Base-by-base conservation (phyloP, 2,329 filamentous ascomycete species). In the Apiospora saccharicola region DNA sequence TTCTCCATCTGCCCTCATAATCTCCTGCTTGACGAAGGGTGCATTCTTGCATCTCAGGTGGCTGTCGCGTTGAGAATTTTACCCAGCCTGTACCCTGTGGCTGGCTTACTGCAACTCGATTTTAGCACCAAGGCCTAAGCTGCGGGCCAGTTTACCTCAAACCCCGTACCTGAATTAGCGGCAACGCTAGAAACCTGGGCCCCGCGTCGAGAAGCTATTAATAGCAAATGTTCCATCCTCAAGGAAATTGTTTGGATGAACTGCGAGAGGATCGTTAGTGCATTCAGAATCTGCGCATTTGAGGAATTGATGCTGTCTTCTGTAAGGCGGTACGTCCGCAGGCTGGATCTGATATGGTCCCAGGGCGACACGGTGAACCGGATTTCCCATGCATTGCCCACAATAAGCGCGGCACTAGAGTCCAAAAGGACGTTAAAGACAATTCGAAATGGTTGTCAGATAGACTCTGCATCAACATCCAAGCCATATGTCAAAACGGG, bases 121-220 rank as follows among this genome's bases (percentile, higher is more conserved):
- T 30, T 64, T 64, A 64, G 34, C 22, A 3, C 0, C 34, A 41
- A 34, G 34, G 7, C 57, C 57, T 19, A 5, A 13, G 34, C 34
- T 41, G 34, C 34, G 41, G 34, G 19, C 19, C 22, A 41, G 19
- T 64, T 41, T 64, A 41, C 13, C 53, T n/a, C 30, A 61, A 61
- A 61, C 26, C 13, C 26, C 30, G 53, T 64, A 22, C 57, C 57
- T 61, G 57, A 64, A 22, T 24, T 64, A 41, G 34, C 57, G 57
- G 34, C 3, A 2, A 37, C 34, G 57, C 57, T 37, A 64, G 4
- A 34, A 24, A 41, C 41, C 14, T 14, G 22, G 57, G 57, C 30
- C 16, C 6, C 8, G 19, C 3, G 3, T 13, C 19, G 1, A 22
- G 8, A 22, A 14, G 4, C 57, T 64, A 64, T 64, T 64, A 64